Conservation (phyloP, 768 basidiomycete species). For the Boletus rubropictus region DNA sequence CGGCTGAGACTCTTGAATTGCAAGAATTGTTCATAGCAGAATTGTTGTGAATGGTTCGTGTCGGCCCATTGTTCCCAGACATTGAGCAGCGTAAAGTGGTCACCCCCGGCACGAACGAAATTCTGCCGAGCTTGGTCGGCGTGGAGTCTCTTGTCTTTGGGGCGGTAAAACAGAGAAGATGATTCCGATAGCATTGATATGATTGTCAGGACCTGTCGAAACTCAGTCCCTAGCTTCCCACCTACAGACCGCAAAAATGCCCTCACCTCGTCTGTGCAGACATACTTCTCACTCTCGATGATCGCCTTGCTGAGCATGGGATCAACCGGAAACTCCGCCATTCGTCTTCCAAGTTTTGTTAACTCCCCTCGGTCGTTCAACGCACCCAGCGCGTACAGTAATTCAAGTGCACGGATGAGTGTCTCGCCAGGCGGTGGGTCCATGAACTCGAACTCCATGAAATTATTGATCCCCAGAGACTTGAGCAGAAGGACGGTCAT, state of each 20-base stretch:
- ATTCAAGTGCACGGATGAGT: conserved; percentile 87
- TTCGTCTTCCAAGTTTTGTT: conserved; percentile 92
- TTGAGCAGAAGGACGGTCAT: conserved; percentile 94
- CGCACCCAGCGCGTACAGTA: conserved; percentile 92
- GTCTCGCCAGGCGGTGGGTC: conserved; percentile 98
- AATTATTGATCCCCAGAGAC: conserved; percentile 95
- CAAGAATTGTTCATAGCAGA: conserved; percentile 92
- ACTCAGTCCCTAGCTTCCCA: not conserved
- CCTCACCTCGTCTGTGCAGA: conserved; percentile 90
- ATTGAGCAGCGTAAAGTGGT: conserved; percentile 96
- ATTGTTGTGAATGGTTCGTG: conserved; percentile 94
- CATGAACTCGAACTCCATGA: conserved; percentile 97
- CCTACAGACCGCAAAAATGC: not conserved
- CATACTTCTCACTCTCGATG: conserved; percentile 90
- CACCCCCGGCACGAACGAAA: conserved; percentile 91
- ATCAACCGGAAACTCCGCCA: conserved; percentile 99
- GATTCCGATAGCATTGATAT: conserved; percentile 97
- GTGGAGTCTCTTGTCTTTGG: conserved; percentile 96
- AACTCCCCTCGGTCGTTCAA: conserved; percentile 94
- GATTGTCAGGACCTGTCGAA: conserved; percentile 79
- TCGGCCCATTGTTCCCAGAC: conserved; percentile 99
- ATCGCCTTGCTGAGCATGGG: conserved; percentile 97
- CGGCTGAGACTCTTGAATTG: conserved; percentile 93
- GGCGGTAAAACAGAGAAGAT: conserved; percentile 89
- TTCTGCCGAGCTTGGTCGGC: conserved; percentile 98